These are phyloP conservation scores for Auxenochlorella pyrenoidosa DNA, from an alignment of 139 green algal species.

Conservation along the genomic window DNA sequence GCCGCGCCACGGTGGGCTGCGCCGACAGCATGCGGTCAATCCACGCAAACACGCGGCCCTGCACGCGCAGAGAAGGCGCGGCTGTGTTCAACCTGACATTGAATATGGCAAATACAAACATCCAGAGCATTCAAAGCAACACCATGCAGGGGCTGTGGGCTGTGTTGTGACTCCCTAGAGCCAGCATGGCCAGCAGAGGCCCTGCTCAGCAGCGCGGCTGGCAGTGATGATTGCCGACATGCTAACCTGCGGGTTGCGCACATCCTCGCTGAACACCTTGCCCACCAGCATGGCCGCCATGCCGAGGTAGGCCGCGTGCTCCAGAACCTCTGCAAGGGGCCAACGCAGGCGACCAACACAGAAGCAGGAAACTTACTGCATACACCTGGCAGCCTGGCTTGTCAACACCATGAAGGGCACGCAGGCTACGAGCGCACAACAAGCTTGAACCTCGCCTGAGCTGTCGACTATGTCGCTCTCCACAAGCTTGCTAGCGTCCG, in stretches of 20 bases:
- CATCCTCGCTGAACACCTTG: conserved; percentile 68
- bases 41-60: conserved; percentile 55
- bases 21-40: conserved; percentile 60
- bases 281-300: conserved; percentile 84
- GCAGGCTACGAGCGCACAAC: background rate
- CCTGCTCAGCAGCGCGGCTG: too few species aligned
- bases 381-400: too few species aligned
- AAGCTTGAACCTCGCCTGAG: background rate
- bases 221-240: too few species aligned
- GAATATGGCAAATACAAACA: background rate
- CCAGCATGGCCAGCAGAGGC: too few species aligned
- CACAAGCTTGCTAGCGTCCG: conserved; percentile 45
- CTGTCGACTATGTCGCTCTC: conserved; percentile 53
- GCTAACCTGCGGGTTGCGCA: conserved; percentile 35
- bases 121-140: too few species aligned
- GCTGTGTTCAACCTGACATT: background rate
- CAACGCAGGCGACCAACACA: too few species aligned
- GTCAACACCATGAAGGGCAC: too few species aligned
- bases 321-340: conserved; percentile 57
- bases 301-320: conserved; percentile 64
- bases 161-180: too few species aligned
- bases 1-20: background rate
- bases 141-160: too few species aligned
- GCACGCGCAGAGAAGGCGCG: background rate
- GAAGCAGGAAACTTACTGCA: too few species aligned